Conservation (phyloP, 2,329 filamentous ascomycete species). For the Phaeomoniella chlamydospora region DNA sequence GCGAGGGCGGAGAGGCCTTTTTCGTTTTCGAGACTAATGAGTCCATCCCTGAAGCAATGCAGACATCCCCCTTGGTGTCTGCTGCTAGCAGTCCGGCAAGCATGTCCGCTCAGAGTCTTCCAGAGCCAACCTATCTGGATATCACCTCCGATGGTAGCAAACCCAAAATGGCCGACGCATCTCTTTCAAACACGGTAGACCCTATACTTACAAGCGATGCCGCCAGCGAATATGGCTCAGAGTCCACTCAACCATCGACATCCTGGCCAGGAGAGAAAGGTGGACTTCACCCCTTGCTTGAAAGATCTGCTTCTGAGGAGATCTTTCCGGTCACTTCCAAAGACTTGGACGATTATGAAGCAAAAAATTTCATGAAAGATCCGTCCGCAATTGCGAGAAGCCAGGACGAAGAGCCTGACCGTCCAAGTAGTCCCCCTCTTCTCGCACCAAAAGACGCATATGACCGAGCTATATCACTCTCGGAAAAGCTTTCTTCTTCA, state of each 20-base stretch:
- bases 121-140: constrained; percentile 36
- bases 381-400: constrained; percentile 5
- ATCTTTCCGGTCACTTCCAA: constrained; percentile 29
- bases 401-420: constrained; percentile 6
- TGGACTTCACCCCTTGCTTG: constrained; percentile 20
- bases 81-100: constrained; percentile 67
- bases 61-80: constrained; percentile 87
- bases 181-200: background rate
- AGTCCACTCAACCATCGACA: constrained; percentile 1
- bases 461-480: constrained; percentile 68
- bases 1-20: constrained; percentile 93
- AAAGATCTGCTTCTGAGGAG: constrained; percentile 40
- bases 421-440: constrained; percentile 50
- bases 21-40: constrained; percentile 96
- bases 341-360: constrained; percentile 5
- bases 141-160: constrained; percentile 17
- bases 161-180: constrained; percentile 5
- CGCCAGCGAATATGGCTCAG: background rate
- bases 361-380: constrained; percentile 1
- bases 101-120: constrained; percentile 19
- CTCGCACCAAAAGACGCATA: constrained; percentile 61
- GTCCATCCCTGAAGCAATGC: constrained; percentile 78
- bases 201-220: background rate
- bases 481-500: constrained; percentile 71
- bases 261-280: constrained; percentile 1